Evolutionary conservation across 257 asterid species (phyloP).

Genomic region (Gentiana macrophylla): DNA sequence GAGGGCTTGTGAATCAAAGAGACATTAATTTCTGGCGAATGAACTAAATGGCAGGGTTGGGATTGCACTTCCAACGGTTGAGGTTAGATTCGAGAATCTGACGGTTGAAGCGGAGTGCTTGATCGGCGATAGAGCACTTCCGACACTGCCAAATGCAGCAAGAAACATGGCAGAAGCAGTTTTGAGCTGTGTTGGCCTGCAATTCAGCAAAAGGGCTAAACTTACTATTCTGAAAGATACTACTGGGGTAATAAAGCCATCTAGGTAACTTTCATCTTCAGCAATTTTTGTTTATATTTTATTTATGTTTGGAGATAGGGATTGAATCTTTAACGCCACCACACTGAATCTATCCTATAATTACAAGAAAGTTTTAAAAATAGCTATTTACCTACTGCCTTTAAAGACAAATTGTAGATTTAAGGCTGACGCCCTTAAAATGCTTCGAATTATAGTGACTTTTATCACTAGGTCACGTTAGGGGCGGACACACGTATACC

Average conservation of each 20-base stretch:
- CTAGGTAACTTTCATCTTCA: slow-evolving; percentile 18
- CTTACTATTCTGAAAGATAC: slow-evolving; percentile 28
- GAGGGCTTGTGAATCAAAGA: no score
- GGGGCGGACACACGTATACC: no score
- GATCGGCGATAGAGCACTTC: slow-evolving; percentile 48
- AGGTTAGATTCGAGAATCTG: slow-evolving; percentile 44
- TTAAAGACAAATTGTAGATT: no score
- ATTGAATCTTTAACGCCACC: no score
- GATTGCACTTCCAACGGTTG: slow-evolving; percentile 28
- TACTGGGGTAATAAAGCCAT: slow-evolving; percentile 50
- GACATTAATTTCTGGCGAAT: no score
- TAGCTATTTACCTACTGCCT: no score
- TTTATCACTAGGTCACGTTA: no score
- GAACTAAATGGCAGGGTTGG: slow-evolving; percentile 24
- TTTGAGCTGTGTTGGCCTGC: slow-evolving; percentile 28
- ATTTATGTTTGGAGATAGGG: no score
- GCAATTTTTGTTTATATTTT: background rate
- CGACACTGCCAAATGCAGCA: slow-evolving; percentile 41
- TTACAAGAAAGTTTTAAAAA: no score
- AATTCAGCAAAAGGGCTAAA: slow-evolving; percentile 24
- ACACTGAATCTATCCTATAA: no score
- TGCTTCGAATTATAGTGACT: no score
- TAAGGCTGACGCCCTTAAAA: no score
- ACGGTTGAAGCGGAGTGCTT: slow-evolving; percentile 39
- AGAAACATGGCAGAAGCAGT: slow-evolving; percentile 30